Evolutionary conservation across 2,329 filamentous ascomycete species (phyloP), one percentile per base, ranked within the genome.

Genomic region (Beauveria sp.): DNA sequence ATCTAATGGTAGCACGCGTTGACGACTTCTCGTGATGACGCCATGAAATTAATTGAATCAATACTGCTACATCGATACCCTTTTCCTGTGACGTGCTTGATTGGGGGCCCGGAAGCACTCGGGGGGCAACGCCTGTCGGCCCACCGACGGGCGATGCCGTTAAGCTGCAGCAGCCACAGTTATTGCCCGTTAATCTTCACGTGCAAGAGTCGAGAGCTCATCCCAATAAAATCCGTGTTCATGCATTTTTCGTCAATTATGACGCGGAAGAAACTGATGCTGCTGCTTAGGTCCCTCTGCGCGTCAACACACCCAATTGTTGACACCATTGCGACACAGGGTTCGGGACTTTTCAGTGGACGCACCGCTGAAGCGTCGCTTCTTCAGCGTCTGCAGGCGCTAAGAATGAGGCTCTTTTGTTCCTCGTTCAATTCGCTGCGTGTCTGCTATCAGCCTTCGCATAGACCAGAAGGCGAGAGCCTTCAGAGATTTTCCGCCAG

Each of bases 11-110:
- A 30, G 40, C 5, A 47, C 34, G 14, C 30, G 10, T 22, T 52
- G 56, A 53, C 40, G 47, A 44, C 34, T 44, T 52, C 47, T 59
- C 14, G 56, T 59, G 26, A 59, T 52, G 47, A 59, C 46, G 12
- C 18, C 46, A 59, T 59, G 37, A 59, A 53, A 37, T 52, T 59
- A 52, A 53, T 46, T 59, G 48, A 59, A 5, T 37, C 8, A 46
- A 51, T 28, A 44, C 10, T 43, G 8, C 55, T 16, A 26, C 43
- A 57, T 26, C 24, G 40, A 55, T 20, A 2, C 24, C 4, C 9
- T 9, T 58, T 20, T 26, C 44, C 55, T 41, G 30, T 58, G 55
- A 58, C 44, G 20, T 58, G 20, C 22, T 48, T n/a, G 43, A 40
- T 26, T 37, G 34, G 34, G 20, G 16, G 24, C 47, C 54, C 28